Conservation (phyloP, 345 rosid genomes). For the Pseudoturritis turrita region DNA sequence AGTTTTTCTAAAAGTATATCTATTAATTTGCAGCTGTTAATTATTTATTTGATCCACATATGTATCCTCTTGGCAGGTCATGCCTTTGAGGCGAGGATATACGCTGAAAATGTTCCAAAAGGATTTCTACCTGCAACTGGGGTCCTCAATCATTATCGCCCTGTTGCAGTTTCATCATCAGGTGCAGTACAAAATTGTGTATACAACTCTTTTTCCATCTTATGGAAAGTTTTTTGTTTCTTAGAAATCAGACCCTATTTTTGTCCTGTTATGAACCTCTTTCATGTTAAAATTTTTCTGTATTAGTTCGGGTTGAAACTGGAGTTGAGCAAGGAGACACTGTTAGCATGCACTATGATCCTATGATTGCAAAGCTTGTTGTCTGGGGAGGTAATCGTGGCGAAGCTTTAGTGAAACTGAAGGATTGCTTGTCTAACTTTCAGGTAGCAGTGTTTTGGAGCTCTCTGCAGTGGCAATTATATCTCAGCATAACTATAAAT, state of each 20-base stretch:
- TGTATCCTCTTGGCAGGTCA: conserved; percentile 55
- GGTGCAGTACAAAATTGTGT: conserved; percentile 39
- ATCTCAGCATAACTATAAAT: not conserved
- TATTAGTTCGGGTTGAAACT: conserved; percentile 83
- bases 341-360: conserved; percentile 99
- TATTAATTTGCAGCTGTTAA: not conserved
- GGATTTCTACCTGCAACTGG: conserved; percentile 98
- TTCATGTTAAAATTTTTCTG: conserved; percentile 9
- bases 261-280: conserved; percentile 4
- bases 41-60: not conserved
- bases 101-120: conserved; percentile 91
- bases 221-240: not conserved
- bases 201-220: not conserved
- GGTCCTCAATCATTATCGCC: conserved; percentile 80
- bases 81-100: conserved; percentile 92
- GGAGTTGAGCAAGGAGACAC: conserved; percentile 91
- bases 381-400: conserved; percentile 82
- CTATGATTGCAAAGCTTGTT: conserved; percentile 98
- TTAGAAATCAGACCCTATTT: not conserved
- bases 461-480: not conserved
- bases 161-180: conserved; percentile 61
- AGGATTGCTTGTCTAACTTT: conserved; percentile 81
- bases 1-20: not conserved
- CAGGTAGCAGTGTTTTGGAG: conserved; percentile 46
- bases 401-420: conserved; percentile 81